Base-by-base conservation (phyloP, 768 basidiomycete species). In the Amanita rimosa region DNA sequence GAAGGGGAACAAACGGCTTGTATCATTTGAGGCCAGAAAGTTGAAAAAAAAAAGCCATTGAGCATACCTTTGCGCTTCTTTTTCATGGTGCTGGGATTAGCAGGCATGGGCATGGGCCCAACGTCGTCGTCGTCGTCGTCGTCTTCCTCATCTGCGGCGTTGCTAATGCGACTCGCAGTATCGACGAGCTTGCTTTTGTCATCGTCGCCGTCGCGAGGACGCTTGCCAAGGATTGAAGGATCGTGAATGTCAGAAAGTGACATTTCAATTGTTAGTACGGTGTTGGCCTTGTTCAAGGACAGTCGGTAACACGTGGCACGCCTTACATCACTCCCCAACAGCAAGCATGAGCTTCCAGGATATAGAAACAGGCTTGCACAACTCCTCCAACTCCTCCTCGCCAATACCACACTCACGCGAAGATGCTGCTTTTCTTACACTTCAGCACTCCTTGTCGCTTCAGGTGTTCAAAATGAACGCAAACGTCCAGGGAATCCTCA, bases 391-490 rank as follows among this genome's bases (percentile, higher is more conserved):
- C 47, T 60, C 69, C 4, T 61, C 63, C 2, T 60, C 63, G 3
- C 54, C 62, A 3, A 50, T 61, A 7, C 64, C 72, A 6, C 71
- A 67, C 55, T 72, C 75, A 21, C 73, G 51, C 36, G 81, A 87
- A 60, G 90, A 93, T 64, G 74, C 78, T 6, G 73, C 83, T 3
- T 97, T 95, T 63, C 67, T 74, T 8, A 72, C 70, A 27, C 68
- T 94, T 13, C 91, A 92, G 60, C 80, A 78, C 3, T 88, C 88
- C 11, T 65, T 92, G 52, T 85, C 85, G 1, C 74, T 98, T 5
- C 94, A 98, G 63, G 90, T 95, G 50, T 97, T 98, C 83, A 98
- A 98, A 78, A 92, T 98, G 71, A 94, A 95, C 58, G 79, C 89
- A 51, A 99, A 99, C 66, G 92, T 97, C 2, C 90, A 95, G 59